Conservation (phyloP, 805 yeast genomes). For the Metschnikowia dekortorum region DNA sequence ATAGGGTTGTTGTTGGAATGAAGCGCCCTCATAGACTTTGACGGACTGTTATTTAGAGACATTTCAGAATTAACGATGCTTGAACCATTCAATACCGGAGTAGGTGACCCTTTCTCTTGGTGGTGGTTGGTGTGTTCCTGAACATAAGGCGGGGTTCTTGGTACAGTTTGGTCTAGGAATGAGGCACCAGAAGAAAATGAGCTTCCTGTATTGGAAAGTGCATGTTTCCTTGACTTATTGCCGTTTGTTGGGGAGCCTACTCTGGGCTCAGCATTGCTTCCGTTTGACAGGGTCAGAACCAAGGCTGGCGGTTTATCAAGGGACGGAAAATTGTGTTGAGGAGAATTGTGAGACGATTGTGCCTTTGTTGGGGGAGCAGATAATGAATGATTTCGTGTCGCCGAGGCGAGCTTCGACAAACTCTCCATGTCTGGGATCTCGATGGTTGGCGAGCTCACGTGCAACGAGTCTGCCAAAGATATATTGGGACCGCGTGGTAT, state of each 20-base stretch:
- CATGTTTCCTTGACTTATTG: conserved; percentile 32
- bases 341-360: not conserved
- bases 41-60: conserved; percentile 32
- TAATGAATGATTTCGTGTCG: conserved; percentile 7
- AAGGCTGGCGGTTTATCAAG: conserved; percentile 41
- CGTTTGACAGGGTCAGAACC: conserved; percentile 41
- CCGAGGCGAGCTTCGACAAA: conserved; percentile 21
- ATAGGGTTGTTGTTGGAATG: conserved; percentile 43
- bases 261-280: conserved; percentile 34
- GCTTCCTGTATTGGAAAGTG: conserved; percentile 34
- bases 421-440: conserved; percentile 69
- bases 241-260: conserved; percentile 18
- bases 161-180: conserved; percentile 6
- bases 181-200: conserved; percentile 4
- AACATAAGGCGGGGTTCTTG: conserved; percentile 15
- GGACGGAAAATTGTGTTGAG: conserved; percentile 12
- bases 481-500: conserved; percentile 11
- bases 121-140: not conserved
- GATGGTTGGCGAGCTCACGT: conserved; percentile 50
- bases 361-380: conserved; percentile 1
- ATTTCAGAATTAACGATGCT: conserved; percentile 11
- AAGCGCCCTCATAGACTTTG: conserved; percentile 48
- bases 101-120: conserved; percentile 25
- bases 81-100: conserved; percentile 16
- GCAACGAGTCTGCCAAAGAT: conserved; percentile 7